These are phyloP conservation scores for Trichomonascaceae sp. DNA, from an alignment of 1,139 yeast species.

Conservation along the genomic window DNA sequence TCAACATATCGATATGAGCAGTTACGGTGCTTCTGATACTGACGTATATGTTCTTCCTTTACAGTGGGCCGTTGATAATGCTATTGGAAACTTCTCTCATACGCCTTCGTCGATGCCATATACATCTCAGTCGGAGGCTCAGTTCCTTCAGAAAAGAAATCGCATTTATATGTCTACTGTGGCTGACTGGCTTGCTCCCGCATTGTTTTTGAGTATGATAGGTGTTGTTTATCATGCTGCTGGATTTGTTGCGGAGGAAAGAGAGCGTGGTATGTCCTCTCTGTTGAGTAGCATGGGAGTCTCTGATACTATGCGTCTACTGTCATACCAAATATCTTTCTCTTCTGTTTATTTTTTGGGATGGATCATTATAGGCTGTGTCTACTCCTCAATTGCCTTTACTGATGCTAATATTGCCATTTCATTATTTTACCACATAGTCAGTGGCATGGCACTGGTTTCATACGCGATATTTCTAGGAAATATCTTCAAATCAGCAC, in stretches of 20 bases:
- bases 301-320: slow-evolving; percentile 22
- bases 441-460: slow-evolving; percentile 30
- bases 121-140: slow-evolving; percentile 26
- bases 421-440: slow-evolving; percentile 30
- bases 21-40: slow-evolving; percentile 23
- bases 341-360: slow-evolving; percentile 28
- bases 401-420: slow-evolving; percentile 27
- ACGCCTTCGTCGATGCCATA: slow-evolving; percentile 30
- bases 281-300: slow-evolving; percentile 32
- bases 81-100: slow-evolving; percentile 19
- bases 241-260: slow-evolving; percentile 32
- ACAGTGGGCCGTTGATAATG: slow-evolving; percentile 35
- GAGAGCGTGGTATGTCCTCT: slow-evolving; percentile 31
- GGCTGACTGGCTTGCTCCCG: slow-evolving; percentile 32
- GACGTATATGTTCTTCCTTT: slow-evolving; percentile 31
- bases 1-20: slow-evolving; percentile 22
- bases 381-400: slow-evolving; percentile 23
- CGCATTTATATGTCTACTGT: slow-evolving; percentile 26
- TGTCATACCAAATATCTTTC: slow-evolving; percentile 28
- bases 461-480: slow-evolving; percentile 32
- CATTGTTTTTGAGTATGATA: slow-evolving; percentile 31
- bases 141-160: slow-evolving; percentile 23
- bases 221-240: slow-evolving; percentile 35
- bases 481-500: slow-evolving; percentile 30
- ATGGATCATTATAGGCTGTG: slow-evolving; percentile 31